Base-by-base conservation (phyloP, 2,329 filamentous ascomycete species). In the Cladophialophora psammophila region DNA sequence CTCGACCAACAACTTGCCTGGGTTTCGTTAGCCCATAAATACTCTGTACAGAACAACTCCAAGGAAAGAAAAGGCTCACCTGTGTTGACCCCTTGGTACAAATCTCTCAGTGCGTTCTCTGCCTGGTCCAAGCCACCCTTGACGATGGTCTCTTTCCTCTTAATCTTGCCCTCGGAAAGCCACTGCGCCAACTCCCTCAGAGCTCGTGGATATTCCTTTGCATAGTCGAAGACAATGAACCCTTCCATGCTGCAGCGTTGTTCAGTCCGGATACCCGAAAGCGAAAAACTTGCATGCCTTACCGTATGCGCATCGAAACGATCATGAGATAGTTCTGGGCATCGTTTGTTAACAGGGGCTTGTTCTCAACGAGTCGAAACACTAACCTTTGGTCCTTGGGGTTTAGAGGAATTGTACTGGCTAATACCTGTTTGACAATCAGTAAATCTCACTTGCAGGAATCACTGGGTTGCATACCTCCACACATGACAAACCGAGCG, bases 151-250 rank as follows among this genome's bases (percentile, higher is more conserved):
- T 93, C 90, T 76, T 89, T 88, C 65, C 88, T 80, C 84, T 91
- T 87, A 69, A 94, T 78, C 80, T 89, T 91, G 58, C 91, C 91
- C 75, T 92, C 87, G 1, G 81, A 80, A n/a, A 92, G 75, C 90
- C 91, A 93, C 69, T 85, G 77, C 1, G 84, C 84, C 13, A 93
- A 80, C 72, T 92, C 83, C 74, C 84, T 80, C 71, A 85, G 79
- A 0, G 89, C 91, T 50, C 79, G 76, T 0, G 82, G 74, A 75
- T 85, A 91, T 73, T 89, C 82, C 60, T 84, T 80, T 4, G 77
- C 78, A 74, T 85, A 91, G 76, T 93, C 91, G 63, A 91, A 86
- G 57, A 92, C 85, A 69, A 93, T 89, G 78, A 94, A 93, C 0
- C 90, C 90, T 79, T 90, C 84, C 82, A 91, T 87, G 61, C 80